A percentile compares a stretch with the other conserved stretches of the same genome.
These are phyloP conservation scores for Umbellularia californica DNA, from an alignment of 164 flowering plant species.

Conservation along the genomic window DNA sequence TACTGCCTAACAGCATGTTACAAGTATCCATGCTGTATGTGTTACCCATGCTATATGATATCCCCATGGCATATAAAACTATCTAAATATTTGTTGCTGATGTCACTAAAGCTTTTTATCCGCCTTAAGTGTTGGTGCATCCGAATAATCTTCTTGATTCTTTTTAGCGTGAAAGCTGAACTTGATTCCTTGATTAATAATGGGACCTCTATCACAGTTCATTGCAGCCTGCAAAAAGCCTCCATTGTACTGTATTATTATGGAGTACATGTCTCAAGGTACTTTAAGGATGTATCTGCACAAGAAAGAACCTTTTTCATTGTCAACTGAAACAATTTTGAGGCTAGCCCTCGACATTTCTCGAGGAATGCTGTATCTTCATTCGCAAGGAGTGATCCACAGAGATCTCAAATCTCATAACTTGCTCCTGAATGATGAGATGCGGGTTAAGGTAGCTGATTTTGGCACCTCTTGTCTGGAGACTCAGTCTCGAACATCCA, in stretches of 20 bases:
- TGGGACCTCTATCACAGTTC: slow-evolving; percentile 42
- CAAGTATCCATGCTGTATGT: no score
- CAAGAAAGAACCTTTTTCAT: slow-evolving; percentile 88
- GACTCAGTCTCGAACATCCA: slow-evolving; percentile 61
- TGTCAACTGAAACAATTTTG: slow-evolving; percentile 71
- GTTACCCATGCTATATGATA: no score
- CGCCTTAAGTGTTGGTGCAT: neutral
- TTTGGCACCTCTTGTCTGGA: slow-evolving; percentile 93
- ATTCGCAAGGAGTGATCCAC: slow-evolving; percentile 92
- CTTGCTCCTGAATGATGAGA: slow-evolving; percentile 82
- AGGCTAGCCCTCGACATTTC: slow-evolving; percentile 93
- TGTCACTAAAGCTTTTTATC: neutral
- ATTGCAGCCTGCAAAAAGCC: slow-evolving; percentile 94
- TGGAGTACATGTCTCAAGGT: slow-evolving; percentile 97
- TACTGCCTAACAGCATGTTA: no score
- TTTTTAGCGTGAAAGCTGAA: neutral
- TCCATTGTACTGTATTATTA: slow-evolving; percentile 87
- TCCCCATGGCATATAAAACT: neutral
- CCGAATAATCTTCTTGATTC: neutral
- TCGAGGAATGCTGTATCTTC: slow-evolving; percentile 92
- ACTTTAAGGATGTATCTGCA: slow-evolving; percentile 88
- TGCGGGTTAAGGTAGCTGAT: slow-evolving; percentile 93
- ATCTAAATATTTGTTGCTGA: no score
- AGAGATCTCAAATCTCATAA: slow-evolving; percentile 88
- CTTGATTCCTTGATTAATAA: neutral